Percentiles rank a stretch among this genome's conserved stretches.
phyloP scores from a whole-genome alignment of 73 alveolate species.

The Paramecium pentaurelia region DNA sequence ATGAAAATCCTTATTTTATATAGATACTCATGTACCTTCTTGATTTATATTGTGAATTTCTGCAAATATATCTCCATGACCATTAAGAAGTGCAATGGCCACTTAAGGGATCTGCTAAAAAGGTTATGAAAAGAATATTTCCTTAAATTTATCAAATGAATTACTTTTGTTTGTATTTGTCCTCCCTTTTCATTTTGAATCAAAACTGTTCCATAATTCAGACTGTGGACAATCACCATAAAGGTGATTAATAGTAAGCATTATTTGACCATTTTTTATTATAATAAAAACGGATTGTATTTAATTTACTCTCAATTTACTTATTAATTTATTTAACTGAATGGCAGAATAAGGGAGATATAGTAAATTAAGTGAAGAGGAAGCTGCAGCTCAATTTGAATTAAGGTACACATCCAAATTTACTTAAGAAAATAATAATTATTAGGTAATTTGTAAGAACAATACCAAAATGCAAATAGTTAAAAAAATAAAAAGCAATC shows the following conservation, averaged over 20 bases:
- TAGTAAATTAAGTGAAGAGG: constrained; percentile 28
- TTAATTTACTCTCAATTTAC: background rate
- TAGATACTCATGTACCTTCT: background rate
- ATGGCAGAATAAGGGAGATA: constrained; percentile 37
- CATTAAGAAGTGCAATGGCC: background rate
- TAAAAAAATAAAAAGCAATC: background rate
- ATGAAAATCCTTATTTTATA: background rate
- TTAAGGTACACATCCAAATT: constrained; percentile 2
- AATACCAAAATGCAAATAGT: constrained; percentile 25
- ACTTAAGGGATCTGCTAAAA: background rate
- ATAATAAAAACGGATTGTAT: constrained; percentile 23
- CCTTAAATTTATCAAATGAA: background rate
- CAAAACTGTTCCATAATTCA: background rate
- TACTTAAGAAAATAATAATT: constrained; percentile 4
- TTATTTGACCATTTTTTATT: background rate
- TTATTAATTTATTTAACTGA: constrained; percentile 30
- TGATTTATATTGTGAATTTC: background rate
- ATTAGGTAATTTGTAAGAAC: constrained; percentile 18
- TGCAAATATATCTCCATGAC: background rate
- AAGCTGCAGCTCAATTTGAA: constrained; percentile 40
- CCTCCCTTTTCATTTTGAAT: background rate
- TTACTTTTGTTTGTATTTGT: background rate
- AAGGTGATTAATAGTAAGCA: background rate
- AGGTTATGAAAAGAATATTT: background rate
- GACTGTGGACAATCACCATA: background rate